phyloP scores from a whole-genome alignment of 2,329 filamentous ascomycete species.

The Fusarium globosum region DNA sequence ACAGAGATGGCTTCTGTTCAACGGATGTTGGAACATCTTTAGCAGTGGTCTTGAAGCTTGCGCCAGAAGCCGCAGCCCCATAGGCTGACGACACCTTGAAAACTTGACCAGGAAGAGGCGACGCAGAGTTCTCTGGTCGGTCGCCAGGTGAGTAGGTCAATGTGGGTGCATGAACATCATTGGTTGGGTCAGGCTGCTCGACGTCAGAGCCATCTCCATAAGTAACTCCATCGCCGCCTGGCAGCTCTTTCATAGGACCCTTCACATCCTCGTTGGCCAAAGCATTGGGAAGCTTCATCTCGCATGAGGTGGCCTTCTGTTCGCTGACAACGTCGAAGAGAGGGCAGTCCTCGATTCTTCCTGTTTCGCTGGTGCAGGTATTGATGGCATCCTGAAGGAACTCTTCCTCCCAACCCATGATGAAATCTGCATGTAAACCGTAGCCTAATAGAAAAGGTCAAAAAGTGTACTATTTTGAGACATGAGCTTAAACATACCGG shows the following conservation, averaged over 20 bases:
- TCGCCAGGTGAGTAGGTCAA: slow-evolving; percentile 53
- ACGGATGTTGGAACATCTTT: slow-evolving; percentile 19
- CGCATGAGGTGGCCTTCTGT: slow-evolving; percentile 67
- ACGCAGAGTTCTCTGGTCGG: slow-evolving; percentile 47
- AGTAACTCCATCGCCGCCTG: slow-evolving; percentile 68
- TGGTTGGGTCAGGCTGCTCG: slow-evolving; percentile 21
- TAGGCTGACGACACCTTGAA: slow-evolving; percentile 52
- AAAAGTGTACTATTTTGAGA: slow-evolving; percentile 59
- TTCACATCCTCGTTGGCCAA: slow-evolving; percentile 70
- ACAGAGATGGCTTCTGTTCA: slow-evolving; percentile 4
- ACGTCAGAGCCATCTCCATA: slow-evolving; percentile 42
- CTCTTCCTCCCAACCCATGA: slow-evolving; percentile 78
- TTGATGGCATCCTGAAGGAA: slow-evolving; percentile 79
- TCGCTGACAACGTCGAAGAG: slow-evolving; percentile 78
- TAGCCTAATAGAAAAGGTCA: slow-evolving; percentile 78
- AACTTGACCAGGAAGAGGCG: slow-evolving; percentile 56
- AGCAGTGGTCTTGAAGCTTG: slow-evolving; percentile 15
- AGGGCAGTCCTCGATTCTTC: slow-evolving; percentile 77
- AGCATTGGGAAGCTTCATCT: slow-evolving; percentile 66
- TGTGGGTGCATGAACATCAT: slow-evolving; percentile 30
- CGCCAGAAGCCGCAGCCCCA: slow-evolving; percentile 30
- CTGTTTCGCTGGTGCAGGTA: slow-evolving; percentile 77
- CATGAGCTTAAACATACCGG: slow-evolving; percentile 60
- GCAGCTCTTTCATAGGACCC: slow-evolving; percentile 68
- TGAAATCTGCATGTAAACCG: slow-evolving; percentile 84